Percentiles rank a stretch among this genome's conserved stretches.
Evolutionary conservation across 2,329 filamentous ascomycete genomes (phyloP).

Genomic region (Fusarium globosum): DNA sequence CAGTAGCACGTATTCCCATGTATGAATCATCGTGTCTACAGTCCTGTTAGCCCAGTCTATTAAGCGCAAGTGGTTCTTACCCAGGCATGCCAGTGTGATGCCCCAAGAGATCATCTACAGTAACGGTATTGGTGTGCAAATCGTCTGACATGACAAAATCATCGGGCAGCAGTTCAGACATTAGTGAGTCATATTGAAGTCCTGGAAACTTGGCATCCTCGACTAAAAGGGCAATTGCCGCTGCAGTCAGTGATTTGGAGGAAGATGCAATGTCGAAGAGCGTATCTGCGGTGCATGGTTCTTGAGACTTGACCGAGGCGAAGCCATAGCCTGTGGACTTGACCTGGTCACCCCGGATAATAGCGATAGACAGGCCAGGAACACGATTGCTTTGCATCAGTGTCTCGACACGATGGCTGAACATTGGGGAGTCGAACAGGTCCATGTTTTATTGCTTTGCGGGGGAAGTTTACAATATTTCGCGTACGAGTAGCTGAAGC

Average conservation of each 20-base stretch:
- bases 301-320: neutral
- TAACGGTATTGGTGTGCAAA: neutral
- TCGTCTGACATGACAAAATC: slow-evolving; percentile 11
- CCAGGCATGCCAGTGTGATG: slow-evolving; percentile 13
- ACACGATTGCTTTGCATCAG: slow-evolving; percentile 1
- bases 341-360: neutral
- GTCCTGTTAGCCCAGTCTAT: fast-evolving
- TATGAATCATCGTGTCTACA: slow-evolving; percentile 10
- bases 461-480: fast-evolving
- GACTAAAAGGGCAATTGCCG: neutral
- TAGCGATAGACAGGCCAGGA: slow-evolving; percentile 8
- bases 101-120: slow-evolving; percentile 10
- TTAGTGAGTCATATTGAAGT: neutral
- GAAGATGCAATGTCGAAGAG: slow-evolving; percentile 22
- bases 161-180: slow-evolving; percentile 5
- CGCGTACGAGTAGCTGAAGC: too few relatives aligned
- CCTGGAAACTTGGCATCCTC: neutral
- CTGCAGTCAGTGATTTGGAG: slow-evolving; percentile 3
- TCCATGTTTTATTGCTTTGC: neutral
- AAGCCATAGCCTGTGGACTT: neutral
- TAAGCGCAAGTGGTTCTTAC: neutral
- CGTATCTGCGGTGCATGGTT: slow-evolving; percentile 6
- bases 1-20: neutral
- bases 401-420: neutral
- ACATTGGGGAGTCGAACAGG: neutral